Conservation (phyloP, 164 flowering plant species). For the Kingdonia uniflora region DNA sequence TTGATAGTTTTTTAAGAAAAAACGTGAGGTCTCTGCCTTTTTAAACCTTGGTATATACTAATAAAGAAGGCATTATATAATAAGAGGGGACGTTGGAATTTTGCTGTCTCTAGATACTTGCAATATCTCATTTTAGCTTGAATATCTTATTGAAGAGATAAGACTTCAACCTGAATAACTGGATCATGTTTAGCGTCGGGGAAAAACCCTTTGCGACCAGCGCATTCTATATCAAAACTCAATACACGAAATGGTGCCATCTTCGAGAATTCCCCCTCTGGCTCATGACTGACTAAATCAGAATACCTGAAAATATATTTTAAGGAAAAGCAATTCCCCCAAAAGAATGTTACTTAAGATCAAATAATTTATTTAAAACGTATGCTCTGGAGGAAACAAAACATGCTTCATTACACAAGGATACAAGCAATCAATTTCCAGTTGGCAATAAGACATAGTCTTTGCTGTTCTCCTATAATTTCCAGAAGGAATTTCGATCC, state of each 20-base stretch:
- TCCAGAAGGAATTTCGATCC: constrained; percentile 84
- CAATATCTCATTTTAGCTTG: too few species aligned
- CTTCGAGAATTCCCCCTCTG: constrained; percentile 86
- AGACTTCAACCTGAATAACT: constrained; percentile 74
- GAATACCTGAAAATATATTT: constrained; percentile 42
- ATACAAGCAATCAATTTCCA: constrained; percentile 96
- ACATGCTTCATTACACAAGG: constrained; percentile 26
- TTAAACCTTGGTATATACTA: too few species aligned
- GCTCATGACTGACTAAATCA: constrained; percentile 72
- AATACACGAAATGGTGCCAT: constrained; percentile 98
- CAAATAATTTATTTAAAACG: not conserved
- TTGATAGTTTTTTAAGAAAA: too few species aligned
- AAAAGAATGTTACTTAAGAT: not conserved
- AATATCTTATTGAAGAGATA: not conserved
- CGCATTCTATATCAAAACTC: constrained; percentile 99
- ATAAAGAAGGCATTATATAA: too few species aligned
- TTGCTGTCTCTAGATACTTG: too few species aligned
- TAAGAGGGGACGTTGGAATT: too few species aligned
- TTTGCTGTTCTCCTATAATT: constrained; percentile 49
- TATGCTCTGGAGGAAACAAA: too few species aligned
- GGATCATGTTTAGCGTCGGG: constrained; percentile 97
- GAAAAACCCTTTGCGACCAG: constrained; percentile 96
- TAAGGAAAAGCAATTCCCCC: constrained; percentile 20
- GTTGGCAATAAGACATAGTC: constrained; percentile 61
- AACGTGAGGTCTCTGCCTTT: too few species aligned